Conservation (phyloP, 2,329 filamentous ascomycete species). For the Ilyonectria robusta region DNA sequence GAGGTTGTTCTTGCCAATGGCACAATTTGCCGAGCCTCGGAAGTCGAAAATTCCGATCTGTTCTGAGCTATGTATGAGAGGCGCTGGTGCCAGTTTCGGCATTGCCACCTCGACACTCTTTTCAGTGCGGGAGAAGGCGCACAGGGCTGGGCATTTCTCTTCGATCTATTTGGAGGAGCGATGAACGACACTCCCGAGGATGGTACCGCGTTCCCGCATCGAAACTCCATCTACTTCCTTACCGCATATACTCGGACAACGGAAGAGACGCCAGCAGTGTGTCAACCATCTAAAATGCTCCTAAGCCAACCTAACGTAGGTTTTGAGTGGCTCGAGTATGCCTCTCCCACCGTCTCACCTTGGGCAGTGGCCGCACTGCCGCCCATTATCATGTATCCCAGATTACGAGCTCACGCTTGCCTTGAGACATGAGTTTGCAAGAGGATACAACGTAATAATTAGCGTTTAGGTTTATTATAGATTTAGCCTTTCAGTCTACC, state of each 20-base stretch:
- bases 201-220: slow-evolving; percentile 4
- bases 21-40: not conserved
- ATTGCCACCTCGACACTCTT: slow-evolving; percentile 4
- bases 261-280: not conserved
- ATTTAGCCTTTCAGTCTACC: too few relatives aligned
- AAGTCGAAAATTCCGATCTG: slow-evolving; percentile 1
- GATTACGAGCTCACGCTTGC: too few relatives aligned
- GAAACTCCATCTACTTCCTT: slow-evolving; percentile 6
- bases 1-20: slow-evolving; percentile 12
- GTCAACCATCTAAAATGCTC: too few relatives aligned
- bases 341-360: too few relatives aligned
- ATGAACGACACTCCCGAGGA: not conserved
- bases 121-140: not conserved
- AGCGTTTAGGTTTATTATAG: too few relatives aligned
- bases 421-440: too few relatives aligned
- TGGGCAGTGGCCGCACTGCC: too few relatives aligned
- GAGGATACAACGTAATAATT: too few relatives aligned
- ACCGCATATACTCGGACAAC: not conserved
- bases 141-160: slow-evolving; percentile 8
- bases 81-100: slow-evolving; percentile 9
- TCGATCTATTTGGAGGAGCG: slow-evolving; percentile 12
- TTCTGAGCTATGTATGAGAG: slow-evolving; percentile 6
- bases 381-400: too few relatives aligned
- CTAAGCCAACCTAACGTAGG: too few relatives aligned
- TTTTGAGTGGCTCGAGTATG: too few relatives aligned